These are phyloP conservation scores for Diplodia corticola DNA, from an alignment of 2,329 filamentous ascomycete genomes.

Conservation along the genomic window DNA sequence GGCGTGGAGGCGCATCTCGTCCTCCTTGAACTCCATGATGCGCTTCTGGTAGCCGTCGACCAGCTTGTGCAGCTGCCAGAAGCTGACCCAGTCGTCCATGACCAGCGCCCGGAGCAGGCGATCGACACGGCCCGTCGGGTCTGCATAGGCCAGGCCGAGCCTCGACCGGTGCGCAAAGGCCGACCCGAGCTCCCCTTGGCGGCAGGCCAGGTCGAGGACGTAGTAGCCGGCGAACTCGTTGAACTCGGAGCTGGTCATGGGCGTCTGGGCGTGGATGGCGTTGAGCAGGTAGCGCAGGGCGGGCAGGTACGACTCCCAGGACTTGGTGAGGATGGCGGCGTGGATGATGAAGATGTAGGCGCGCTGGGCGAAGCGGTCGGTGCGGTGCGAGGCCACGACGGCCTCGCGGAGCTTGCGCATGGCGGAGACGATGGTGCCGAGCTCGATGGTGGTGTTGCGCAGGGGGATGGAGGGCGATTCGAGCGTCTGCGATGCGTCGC, in stretches of 20 bases:
- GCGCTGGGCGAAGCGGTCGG: constrained; percentile 80
- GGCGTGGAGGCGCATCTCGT: constrained; percentile 70
- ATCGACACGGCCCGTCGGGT: constrained; percentile 56
- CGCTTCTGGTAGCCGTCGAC: constrained; percentile 80
- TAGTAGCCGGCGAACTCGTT: constrained; percentile 79
- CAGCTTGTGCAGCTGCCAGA: constrained; percentile 67
- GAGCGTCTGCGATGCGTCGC: constrained; percentile 24
- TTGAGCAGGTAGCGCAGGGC: constrained; percentile 78
- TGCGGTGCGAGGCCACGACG: constrained; percentile 73
- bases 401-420: constrained; percentile 91
- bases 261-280: constrained; percentile 65
- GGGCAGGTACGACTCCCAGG: constrained; percentile 87
- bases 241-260: constrained; percentile 70
- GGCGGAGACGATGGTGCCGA: constrained; percentile 75
- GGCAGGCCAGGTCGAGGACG: constrained; percentile 85
- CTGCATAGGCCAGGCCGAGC: constrained; percentile 14
- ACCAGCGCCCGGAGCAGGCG: constrained; percentile 68
- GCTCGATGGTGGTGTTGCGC: constrained; percentile 54
- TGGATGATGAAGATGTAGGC: constrained; percentile 91
- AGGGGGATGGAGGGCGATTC: constrained; percentile 33
- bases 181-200: constrained; percentile 70
- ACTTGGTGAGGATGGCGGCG: constrained; percentile 74
- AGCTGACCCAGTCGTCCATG: constrained; percentile 79
- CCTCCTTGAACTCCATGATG: constrained; percentile 79
- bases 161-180: constrained; percentile 69